Base-by-base conservation (phyloP, 2,329 filamentous ascomycete genomes). In the Neofusicoccum kwambonambiense region DNA sequence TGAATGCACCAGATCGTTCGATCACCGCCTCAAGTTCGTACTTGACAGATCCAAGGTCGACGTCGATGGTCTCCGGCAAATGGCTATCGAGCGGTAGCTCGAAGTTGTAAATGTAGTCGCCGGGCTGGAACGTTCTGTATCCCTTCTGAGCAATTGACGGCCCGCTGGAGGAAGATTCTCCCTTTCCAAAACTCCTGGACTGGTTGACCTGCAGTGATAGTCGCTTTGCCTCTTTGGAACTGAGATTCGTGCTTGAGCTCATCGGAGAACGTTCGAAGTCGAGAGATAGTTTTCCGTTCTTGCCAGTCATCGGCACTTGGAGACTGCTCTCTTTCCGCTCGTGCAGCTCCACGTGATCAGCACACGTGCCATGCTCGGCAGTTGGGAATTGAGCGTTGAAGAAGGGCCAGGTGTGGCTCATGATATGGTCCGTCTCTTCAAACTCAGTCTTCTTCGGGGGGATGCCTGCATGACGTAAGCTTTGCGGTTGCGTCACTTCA, bases 381-480 rank as follows among this genome's bases (percentile, higher is more conserved):
- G 81, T 80, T 67, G 83, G 79, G 68, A 87, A 86, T 68, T 87
- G 84, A 54, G 90, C 90, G 72, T 97, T 96, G 82, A 97, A 99
- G 75, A 98, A 98, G 0, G 90, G 94, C 78, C 92, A 88, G 17
- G 88, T 94, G 73, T 97, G 93, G 45, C 91, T 94, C 77, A 96
- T 89, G 66, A 98, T 84, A 3, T 89, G 91, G 70, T 95, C 90
- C 68, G 92, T 90, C 74, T 98, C 93, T 71, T 87, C 90, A 62
- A 92, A 88, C 45, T 96, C 91, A 1, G 89, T 85, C 76, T 96
- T 97, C 65, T 89, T 85, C 0, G 93, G 93, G 3, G 95, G 94
- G 35, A 98, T 95, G 58, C 93, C 87, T 88, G 56, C 8, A 57
- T 9, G n/a, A 11, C 15, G 50, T 63, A 45, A 57, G 64, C 60